These are phyloP conservation scores for Magnusiomyces ingens DNA, from an alignment of 1,139 yeast genomes.

Conservation along the genomic window DNA sequence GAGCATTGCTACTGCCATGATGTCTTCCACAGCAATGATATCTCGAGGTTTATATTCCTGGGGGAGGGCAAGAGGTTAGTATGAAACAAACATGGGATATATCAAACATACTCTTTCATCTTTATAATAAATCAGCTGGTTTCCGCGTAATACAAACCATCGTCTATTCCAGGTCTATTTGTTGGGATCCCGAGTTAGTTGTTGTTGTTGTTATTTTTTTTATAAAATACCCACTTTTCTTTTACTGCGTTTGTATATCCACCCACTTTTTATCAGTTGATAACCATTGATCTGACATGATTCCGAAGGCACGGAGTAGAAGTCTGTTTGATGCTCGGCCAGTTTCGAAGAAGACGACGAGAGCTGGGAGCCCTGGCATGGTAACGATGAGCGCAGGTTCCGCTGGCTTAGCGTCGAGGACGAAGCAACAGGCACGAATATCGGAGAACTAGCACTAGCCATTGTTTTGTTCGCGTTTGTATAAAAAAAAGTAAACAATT, in stretches of 20 bases:
- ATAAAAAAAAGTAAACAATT: neutral
- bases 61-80: neutral
- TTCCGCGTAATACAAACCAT: slow-evolving; percentile 55
- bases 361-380: too few relatives aligned
- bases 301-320: too few relatives aligned
- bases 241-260: slow-evolving; percentile 31
- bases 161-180: slow-evolving; percentile 40
- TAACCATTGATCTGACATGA: too few relatives aligned
- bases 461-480: neutral
- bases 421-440: neutral
- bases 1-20: slow-evolving; percentile 37
- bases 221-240: slow-evolving; percentile 12
- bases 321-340: too few relatives aligned
- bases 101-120: slow-evolving; percentile 35
- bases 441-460: neutral
- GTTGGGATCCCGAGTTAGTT: neutral
- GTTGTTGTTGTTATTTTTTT: neutral
- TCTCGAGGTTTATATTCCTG: slow-evolving; percentile 48
- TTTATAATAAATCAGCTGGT: slow-evolving; percentile 52
- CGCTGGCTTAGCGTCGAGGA: neutral
- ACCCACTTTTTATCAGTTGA: slow-evolving; percentile 26
- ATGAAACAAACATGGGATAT: neutral
- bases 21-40: slow-evolving; percentile 39
- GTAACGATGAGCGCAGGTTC: neutral
- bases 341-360: too few relatives aligned